A percentile compares a stretch with the other conserved stretches of the same genome.
Conservation (phyloP, 2,329 filamentous ascomycete genomes). For the Neurospora sp. region DNA sequence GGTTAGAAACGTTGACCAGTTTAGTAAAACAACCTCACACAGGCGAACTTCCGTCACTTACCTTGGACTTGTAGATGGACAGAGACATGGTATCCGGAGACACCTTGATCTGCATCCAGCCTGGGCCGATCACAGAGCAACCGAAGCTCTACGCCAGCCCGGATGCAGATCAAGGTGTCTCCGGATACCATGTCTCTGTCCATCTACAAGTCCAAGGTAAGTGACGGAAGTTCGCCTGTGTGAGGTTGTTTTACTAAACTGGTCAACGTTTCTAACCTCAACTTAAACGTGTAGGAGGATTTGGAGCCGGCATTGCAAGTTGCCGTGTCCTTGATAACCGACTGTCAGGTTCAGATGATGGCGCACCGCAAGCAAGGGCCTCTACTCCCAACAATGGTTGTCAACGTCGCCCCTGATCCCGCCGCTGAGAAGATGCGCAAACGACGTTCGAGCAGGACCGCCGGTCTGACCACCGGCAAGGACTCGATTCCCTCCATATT, state of each 20-base stretch:
- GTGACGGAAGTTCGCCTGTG: constrained; percentile 6
- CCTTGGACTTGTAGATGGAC: constrained; percentile 48
- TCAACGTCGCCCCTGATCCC: constrained; percentile 43
- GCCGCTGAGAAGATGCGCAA: constrained; percentile 51
- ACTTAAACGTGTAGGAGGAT: constrained; percentile 34
- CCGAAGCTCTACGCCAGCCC: constrained; percentile 25
- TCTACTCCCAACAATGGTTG: constrained; percentile 47
- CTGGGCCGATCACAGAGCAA: constrained; percentile 29
- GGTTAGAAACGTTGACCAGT: constrained; percentile 4
- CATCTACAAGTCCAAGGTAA: constrained; percentile 48
- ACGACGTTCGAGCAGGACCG: constrained; percentile 53
- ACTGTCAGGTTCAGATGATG: constrained; percentile 49
- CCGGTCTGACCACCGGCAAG: constrained; percentile 43
- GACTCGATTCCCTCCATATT: constrained; percentile 39
- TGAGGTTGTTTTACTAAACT: not conserved
- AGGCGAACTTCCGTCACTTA: constrained; percentile 18
- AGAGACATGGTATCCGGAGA: constrained; percentile 35
- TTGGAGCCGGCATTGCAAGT: constrained; percentile 44
- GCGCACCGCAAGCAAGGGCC: constrained; percentile 54
- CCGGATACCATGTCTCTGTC: constrained; percentile 38
- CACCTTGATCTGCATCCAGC: constrained; percentile 16
- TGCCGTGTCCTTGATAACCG: constrained; percentile 40
- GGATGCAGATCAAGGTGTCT: constrained; percentile 15
- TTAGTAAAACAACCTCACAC: not conserved
- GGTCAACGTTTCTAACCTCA: constrained; percentile 7